Evolutionary conservation across 73 alveolate genomes (phyloP), one percentile per base, ranked within the genome.

Genomic region (Durusdinium trenchii): DNA sequence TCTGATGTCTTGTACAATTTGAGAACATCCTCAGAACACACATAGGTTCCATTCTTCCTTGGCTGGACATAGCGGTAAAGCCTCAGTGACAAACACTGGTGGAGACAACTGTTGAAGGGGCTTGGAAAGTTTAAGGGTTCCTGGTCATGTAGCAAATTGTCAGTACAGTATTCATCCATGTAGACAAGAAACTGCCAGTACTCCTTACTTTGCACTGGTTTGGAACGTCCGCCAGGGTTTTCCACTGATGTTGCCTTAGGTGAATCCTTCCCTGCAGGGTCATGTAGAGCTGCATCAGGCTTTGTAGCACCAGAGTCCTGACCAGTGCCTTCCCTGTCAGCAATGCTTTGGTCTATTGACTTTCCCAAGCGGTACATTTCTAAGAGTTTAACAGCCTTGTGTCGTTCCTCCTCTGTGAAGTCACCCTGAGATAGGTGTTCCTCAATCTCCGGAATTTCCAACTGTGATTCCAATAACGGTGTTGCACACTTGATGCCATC

Each of bases 151-250:
- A n/a, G n/a, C n/a, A n/a, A n/a, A n/a, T n/a, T 36, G n/a, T 1
- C 0, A 10, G 85, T 12, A 73, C 52, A 7, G 14, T 51, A 73
- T 38, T 0, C 6, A 32, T 16, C 10, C 10, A 76, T n/a, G n/a
- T n/a, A 26, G 87, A 43, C 87, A 76, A 76, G 87, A 76, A 76
- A 76, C 87, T 76, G 87, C 87, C 87, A 76, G 61, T 76, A 76
- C 61, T 0, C 1, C 1, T 60, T 60, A 23, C 30, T 60, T 60
- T 57, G 69, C 32, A 10, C 32, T 43, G 87, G 87, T 23, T 23
- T 57, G 69, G 69, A 57, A 14, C 3, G 43, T 1, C 42, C 57
- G 0, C 61, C 87, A 10, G 62, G 5, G 14, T 20, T 26, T 35
- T 76, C 45, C 87, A 76, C 14, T 12, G 42, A 10, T 43, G 57